A percentile compares a stretch with the other conserved stretches of the same genome.
Conservation (phyloP, 192 early-diverging fungal species). For the Backusella liffmaniae region DNA sequence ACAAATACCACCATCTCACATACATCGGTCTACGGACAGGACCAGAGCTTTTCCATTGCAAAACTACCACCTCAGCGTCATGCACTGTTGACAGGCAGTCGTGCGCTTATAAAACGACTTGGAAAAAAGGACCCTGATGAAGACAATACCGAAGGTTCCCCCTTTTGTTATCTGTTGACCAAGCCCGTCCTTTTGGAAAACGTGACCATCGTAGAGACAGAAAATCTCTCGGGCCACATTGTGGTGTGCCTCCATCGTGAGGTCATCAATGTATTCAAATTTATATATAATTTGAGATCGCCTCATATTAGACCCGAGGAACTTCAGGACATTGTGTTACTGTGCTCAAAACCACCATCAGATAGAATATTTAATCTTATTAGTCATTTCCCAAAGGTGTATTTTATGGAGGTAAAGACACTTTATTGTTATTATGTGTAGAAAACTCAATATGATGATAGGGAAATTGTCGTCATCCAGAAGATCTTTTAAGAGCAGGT, state of each 20-base stretch:
- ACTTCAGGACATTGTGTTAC: conserved; percentile 46
- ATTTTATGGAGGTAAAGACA: conserved; percentile 36
- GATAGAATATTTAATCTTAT: conserved; percentile 38
- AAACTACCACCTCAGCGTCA: conserved; percentile 14
- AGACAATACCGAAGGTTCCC: not conserved
- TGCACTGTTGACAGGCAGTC: conserved; percentile 15
- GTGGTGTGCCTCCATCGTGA: conserved; percentile 42
- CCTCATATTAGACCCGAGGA: conserved; percentile 34
- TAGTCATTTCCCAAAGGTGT: conserved; percentile 40
- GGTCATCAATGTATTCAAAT: conserved; percentile 30
- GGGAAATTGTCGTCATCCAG: conserved; percentile 47
- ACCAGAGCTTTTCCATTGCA: conserved; percentile 1
- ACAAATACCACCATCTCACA: not conserved
- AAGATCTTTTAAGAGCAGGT: conserved; percentile 48
- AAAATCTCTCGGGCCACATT: conserved; percentile 27
- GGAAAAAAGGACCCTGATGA: not conserved
- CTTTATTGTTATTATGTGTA: too few relatives aligned
- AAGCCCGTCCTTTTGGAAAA: conserved; percentile 1
- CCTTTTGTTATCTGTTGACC: conserved; percentile 15
- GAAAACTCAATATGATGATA: conserved; percentile 33
- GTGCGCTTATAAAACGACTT: conserved; percentile 8
- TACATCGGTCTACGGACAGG: not conserved
- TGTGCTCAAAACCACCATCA: conserved; percentile 34
- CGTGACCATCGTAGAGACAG: not conserved
- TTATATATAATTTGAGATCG: conserved; percentile 30